Evolutionary conservation across 495 filamentous ascomycete species (phyloP).

Genomic region (Podospora appendiculata): DNA sequence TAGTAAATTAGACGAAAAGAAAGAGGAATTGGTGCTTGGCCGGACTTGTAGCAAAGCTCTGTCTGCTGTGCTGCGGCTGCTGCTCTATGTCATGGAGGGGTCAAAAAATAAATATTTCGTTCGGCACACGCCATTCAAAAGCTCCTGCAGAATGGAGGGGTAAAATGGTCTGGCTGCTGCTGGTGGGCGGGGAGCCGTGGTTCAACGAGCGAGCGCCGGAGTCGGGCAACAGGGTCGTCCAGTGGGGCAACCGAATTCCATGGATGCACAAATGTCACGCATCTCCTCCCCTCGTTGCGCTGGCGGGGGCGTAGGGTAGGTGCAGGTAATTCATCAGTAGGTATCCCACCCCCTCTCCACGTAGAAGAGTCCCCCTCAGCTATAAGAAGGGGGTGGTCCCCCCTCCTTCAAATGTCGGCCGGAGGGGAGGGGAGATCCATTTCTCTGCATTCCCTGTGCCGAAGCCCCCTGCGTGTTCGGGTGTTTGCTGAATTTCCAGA

Average conservation of each 20-base stretch:
- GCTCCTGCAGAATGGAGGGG: neutral
- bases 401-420: no score
- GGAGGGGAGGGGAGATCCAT: no score
- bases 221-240: neutral
- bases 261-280: neutral
- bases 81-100: neutral
- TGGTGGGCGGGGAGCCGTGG: no score
- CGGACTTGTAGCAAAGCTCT: neutral
- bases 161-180: neutral
- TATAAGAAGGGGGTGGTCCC: no score
- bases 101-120: slow-evolving; percentile 2
- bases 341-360: no score
- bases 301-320: no score
- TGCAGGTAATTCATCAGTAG: no score
- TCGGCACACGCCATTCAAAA: neutral
- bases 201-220: neutral
- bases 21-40: neutral
- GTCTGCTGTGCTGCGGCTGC: neutral
- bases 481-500: no score
- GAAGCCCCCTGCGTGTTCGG: no score
- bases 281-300: no score
- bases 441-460: no score
- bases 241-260: neutral
- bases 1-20: neutral
- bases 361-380: no score